Base-by-base conservation (phyloP, 768 basidiomycete genomes). In the Hericium coralloides region DNA sequence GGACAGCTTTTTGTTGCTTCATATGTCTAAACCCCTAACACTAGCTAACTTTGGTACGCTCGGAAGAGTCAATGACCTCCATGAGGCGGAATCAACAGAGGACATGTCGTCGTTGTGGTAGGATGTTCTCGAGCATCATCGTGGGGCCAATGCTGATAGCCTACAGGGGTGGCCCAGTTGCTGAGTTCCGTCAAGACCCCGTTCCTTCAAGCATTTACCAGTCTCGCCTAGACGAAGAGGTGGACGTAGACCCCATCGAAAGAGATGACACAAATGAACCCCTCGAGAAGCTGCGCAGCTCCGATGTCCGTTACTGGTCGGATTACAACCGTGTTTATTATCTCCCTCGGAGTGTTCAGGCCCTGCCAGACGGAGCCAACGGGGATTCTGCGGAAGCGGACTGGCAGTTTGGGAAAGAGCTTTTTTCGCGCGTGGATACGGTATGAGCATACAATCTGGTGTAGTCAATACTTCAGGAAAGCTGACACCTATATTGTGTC, bases 31-130 rank as follows among this genome's bases (percentile, higher is more conserved):
- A 38, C n/a, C 17, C 45, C 49, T 31, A 9, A 22, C 25, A 15
- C 14, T 61, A 89, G 88, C 77, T 18, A 82, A 87, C 60, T 88
- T 88, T 61, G 87, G 88, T 36, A 73, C 81, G 1, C 69, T 87
- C 31, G 66, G 79, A 25, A 70, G 69, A 62, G 62, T 65, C 38
- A 77, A 72, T 58, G 72, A 73, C 5, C 67, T 80, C 3, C 73
- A 70, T 57, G 71, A 65, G n/a, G 65, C 63, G 14, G 64, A 69
- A 18, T 69, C 67, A 52, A 65, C 67, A 15, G 43, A 45, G n/a
- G 43, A 45, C n/a, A n/a, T 20, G n/a, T 9, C n/a, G n/a, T n/a
- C 43, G n/a, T 20, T 45, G 9, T 45, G 43, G 43, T 45, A 45
- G 5, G 43, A 9, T 20, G 4, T 45, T 45, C 15, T 45, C 43